Percentiles rank a stretch among this genome's conserved stretches.
Evolutionary conservation across 331 rosid genomes (phyloP).

Genomic region (Dryas integrifolia): DNA sequence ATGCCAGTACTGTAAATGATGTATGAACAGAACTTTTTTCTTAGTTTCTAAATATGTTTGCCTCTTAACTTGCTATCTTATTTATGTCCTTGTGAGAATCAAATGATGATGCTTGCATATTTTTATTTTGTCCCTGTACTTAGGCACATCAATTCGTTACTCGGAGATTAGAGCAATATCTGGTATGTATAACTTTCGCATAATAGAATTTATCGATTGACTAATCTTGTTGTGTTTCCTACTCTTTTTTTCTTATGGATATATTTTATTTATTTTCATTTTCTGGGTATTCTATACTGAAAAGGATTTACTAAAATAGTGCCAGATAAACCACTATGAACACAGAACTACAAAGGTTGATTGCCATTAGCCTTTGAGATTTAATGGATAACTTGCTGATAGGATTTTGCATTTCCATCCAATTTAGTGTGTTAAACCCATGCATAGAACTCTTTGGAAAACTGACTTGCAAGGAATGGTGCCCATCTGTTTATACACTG

Average conservation of each 20-base stretch:
- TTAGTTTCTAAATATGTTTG: neutral
- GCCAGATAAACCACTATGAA: too few species aligned
- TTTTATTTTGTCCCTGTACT: slow-evolving; percentile 17
- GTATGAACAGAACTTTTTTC: slow-evolving; percentile 39
- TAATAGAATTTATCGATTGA: neutral
- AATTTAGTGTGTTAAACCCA: too few species aligned
- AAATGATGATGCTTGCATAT: slow-evolving; percentile 26
- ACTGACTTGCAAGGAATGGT: too few species aligned
- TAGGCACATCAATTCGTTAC: slow-evolving; percentile 78
- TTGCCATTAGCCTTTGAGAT: too few species aligned
- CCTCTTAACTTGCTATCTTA: neutral
- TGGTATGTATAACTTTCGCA: slow-evolving; percentile 51
- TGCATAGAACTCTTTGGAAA: too few species aligned
- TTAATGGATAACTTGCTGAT: too few species aligned
- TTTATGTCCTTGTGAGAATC: neutral
- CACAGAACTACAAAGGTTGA: too few species aligned
- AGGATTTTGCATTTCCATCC: too few species aligned
- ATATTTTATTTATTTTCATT: neutral
- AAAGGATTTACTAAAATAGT: too few species aligned
- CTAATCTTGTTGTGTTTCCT: neutral
- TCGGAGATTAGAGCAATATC: slow-evolving; percentile 88
- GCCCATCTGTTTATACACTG: too few species aligned
- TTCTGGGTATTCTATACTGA: neutral
- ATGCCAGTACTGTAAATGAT: slow-evolving; percentile 47
- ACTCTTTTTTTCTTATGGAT: neutral